Conservation (phyloP, 1,284 basidiomycete genomes). For the Nidula niveotomentosa region DNA sequence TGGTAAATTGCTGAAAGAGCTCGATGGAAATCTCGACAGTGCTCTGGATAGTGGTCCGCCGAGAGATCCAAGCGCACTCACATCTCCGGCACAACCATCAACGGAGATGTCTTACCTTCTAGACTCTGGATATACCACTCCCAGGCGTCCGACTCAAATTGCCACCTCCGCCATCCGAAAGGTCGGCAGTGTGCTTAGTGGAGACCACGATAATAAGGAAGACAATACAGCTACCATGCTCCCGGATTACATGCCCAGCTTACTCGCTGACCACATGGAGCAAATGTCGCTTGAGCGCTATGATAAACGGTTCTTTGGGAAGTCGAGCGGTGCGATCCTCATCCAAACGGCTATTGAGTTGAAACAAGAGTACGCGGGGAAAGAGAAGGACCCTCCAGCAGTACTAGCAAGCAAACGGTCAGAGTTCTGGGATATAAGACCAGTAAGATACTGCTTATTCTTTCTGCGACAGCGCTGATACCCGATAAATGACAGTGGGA, state of each 20-base stretch:
- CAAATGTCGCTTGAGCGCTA: slow-evolving; percentile 24
- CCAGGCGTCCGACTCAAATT: slow-evolving; percentile 15
- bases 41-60: slow-evolving; percentile 14
- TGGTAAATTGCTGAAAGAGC: slow-evolving; percentile 22
- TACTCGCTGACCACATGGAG: slow-evolving; percentile 5
- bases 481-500: slow-evolving; percentile 1
- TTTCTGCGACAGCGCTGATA: neutral
- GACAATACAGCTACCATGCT: slow-evolving; percentile 26
- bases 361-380: slow-evolving; percentile 57
- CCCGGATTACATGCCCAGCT: too few species aligned
- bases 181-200: slow-evolving; percentile 2
- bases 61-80: slow-evolving; percentile 15
- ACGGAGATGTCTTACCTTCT: neutral
- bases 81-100: slow-evolving; percentile 4
- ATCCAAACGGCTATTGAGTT: slow-evolving; percentile 65
- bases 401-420: slow-evolving; percentile 25
- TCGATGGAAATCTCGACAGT: slow-evolving; percentile 23
- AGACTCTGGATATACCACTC: neutral
- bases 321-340: slow-evolving; percentile 68
- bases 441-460: slow-evolving; percentile 30
- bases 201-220: slow-evolving; percentile 24
- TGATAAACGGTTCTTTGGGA: slow-evolving; percentile 64
- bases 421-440: slow-evolving; percentile 36
- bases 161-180: slow-evolving; percentile 29
- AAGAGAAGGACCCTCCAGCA: neutral